These are phyloP conservation scores for Rhizoclosmatium globosum DNA, from an alignment of 192 early-diverging fungal genomes.

Conservation along the genomic window DNA sequence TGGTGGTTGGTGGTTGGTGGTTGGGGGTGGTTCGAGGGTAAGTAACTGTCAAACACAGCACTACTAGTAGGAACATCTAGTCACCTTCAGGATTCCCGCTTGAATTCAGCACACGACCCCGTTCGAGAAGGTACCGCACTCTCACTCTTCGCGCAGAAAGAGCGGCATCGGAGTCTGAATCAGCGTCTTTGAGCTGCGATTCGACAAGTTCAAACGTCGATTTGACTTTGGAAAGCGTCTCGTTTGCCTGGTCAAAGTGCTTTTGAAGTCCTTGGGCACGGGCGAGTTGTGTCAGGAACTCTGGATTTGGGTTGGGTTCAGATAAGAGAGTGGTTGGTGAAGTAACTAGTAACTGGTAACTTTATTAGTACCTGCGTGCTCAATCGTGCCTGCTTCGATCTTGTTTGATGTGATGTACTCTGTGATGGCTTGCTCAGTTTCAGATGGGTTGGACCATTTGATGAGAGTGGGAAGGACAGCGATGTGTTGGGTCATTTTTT, in stretches of 20 bases:
- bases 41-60: background rate
- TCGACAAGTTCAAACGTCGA: background rate
- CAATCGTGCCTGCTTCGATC: background rate
- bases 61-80: background rate
- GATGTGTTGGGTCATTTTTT: background rate
- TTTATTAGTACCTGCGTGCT: background rate
- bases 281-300: constrained; percentile 22
- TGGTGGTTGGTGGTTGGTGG: too few species aligned
- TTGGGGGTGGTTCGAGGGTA: background rate
- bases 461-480: background rate
- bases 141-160: constrained; percentile 7
- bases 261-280: constrained; percentile 13
- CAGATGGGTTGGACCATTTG: background rate
- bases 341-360: background rate
- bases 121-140: constrained; percentile 16
- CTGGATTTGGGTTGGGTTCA: background rate
- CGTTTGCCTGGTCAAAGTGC: background rate
- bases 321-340: background rate
- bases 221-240: background rate
- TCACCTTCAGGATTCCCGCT: background rate
- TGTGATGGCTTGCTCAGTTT: background rate
- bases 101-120: background rate
- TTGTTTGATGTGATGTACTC: background rate
- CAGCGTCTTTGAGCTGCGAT: background rate
- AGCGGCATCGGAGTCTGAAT: background rate